A percentile compares a stretch with the other conserved stretches of the same genome.
phyloP scores from a whole-genome alignment of 1,284 basidiomycete genomes.

The Ceratobasidium sp. region DNA sequence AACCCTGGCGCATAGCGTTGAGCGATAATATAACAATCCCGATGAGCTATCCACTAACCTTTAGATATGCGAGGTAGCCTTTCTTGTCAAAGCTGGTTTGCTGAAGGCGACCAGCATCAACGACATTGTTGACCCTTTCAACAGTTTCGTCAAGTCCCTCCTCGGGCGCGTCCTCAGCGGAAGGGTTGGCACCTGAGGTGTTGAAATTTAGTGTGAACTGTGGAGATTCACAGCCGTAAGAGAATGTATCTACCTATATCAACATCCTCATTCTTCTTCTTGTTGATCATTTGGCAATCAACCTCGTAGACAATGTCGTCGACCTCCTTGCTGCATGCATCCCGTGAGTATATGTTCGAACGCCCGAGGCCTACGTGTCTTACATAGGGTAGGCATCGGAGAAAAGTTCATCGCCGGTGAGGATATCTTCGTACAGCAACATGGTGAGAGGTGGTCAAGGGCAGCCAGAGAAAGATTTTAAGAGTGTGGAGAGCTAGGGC shows the following conservation, averaged over 20 bases:
- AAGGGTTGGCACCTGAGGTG: slow-evolving; percentile 94
- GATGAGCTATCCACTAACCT: slow-evolving; percentile 61
- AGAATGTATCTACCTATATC: slow-evolving; percentile 77
- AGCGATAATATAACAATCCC: background rate
- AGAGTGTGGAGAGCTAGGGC: slow-evolving; percentile 2
- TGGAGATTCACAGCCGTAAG: no score
- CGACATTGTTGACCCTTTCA: slow-evolving; percentile 86
- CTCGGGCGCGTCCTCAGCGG: slow-evolving; percentile 85
- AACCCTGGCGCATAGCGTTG: slow-evolving; percentile 54
- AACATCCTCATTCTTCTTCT: slow-evolving; percentile 83
- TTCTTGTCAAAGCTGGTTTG: slow-evolving; percentile 92
- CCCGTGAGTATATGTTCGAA: slow-evolving; percentile 37
- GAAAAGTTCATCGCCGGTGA: slow-evolving; percentile 92
- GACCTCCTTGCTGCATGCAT: slow-evolving; percentile 70
- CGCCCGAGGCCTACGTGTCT: slow-evolving; percentile 47
- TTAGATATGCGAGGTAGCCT: slow-evolving; percentile 83
- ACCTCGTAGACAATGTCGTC: slow-evolving; percentile 92
- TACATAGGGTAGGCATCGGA: slow-evolving; percentile 91
- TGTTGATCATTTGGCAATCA: slow-evolving; percentile 76
- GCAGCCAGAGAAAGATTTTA: slow-evolving; percentile 29
- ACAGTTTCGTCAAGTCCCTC: slow-evolving; percentile 87
- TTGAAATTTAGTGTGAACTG: no score
- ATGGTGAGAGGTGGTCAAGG: slow-evolving; percentile 54
- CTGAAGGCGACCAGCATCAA: slow-evolving; percentile 91
- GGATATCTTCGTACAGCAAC: slow-evolving; percentile 79